Conservation (phyloP, 768 basidiomycete species). For the Boletus sp. region DNA sequence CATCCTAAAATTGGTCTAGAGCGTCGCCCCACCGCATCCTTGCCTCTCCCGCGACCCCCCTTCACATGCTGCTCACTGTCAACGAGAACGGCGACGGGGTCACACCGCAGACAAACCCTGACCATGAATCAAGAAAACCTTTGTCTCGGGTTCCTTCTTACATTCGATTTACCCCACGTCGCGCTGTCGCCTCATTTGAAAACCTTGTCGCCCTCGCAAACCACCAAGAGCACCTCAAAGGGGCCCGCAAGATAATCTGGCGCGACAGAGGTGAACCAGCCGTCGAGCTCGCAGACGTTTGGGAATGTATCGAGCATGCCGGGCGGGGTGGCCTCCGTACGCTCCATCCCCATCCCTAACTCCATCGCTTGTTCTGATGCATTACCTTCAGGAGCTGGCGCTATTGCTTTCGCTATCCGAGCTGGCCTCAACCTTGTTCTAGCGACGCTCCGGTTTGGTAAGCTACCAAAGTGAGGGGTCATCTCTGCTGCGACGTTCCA, state of each 20-base stretch:
- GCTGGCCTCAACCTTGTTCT: slow-evolving; percentile 82
- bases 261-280: slow-evolving; percentile 76
- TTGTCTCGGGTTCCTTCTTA: slow-evolving; percentile 34
- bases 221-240: slow-evolving; percentile 70
- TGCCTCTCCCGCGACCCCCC: not conserved
- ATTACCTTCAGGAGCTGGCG: slow-evolving; percentile 62
- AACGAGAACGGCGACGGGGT: slow-evolving; percentile 5
- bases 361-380: not conserved
- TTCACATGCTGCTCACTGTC: slow-evolving; percentile 5
- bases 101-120: not conserved
- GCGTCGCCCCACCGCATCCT: too few relatives aligned
- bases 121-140: not conserved
- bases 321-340: slow-evolving; percentile 66
- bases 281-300: slow-evolving; percentile 58
- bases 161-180: slow-evolving; percentile 50
- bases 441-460: slow-evolving; percentile 69
- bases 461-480: slow-evolving; percentile 56
- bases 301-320: slow-evolving; percentile 71
- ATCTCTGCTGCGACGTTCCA: not conserved
- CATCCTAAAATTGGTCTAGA: not conserved
- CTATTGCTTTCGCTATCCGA: slow-evolving; percentile 78
- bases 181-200: slow-evolving; percentile 75
- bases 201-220: slow-evolving; percentile 84
- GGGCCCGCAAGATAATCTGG: slow-evolving; percentile 81
- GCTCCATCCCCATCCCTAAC: slow-evolving; percentile 29